These are phyloP conservation scores for Colletotrichum aenigma DNA, from an alignment of 2,329 filamentous ascomycete genomes.

Conservation along the genomic window DNA sequence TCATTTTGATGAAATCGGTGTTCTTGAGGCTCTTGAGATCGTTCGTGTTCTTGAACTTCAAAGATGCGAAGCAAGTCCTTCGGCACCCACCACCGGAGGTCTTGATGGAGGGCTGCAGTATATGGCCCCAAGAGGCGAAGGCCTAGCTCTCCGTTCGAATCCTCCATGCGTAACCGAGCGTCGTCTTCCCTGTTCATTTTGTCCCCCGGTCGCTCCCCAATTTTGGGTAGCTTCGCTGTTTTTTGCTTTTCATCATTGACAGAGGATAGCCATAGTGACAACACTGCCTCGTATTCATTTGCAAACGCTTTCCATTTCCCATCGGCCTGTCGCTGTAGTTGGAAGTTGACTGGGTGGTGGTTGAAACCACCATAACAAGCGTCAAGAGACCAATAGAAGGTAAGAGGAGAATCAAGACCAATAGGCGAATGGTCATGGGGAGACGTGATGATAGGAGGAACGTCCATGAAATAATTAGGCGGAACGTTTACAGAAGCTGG, in stretches of 20 bases:
- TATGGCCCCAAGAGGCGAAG: fast-evolving
- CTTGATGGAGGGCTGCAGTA: background rate
- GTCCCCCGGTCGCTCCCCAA: fast-evolving
- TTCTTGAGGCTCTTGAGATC: background rate
- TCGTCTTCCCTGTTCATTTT: background rate
- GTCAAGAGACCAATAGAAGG: background rate
- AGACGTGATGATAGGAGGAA: no score
- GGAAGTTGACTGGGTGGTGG: background rate
- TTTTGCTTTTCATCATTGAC: background rate
- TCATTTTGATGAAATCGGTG: no score
- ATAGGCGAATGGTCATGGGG: no score
- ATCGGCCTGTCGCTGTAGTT: fast-evolving
- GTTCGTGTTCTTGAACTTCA: background rate
- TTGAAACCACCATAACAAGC: background rate
- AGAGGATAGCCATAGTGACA: background rate
- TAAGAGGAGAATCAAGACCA: no score
- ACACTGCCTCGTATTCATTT: background rate
- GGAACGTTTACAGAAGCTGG: no score
- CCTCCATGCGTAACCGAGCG: background rate
- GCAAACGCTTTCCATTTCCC: background rate
- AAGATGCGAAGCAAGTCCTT: background rate
- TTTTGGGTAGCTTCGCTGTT: background rate
- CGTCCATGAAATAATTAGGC: no score
- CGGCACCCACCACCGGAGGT: background rate
- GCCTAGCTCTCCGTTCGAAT: background rate